These are phyloP conservation scores for Yamadazyma triangularis DNA, from an alignment of 1,139 yeast species.

Conservation along the genomic window DNA sequence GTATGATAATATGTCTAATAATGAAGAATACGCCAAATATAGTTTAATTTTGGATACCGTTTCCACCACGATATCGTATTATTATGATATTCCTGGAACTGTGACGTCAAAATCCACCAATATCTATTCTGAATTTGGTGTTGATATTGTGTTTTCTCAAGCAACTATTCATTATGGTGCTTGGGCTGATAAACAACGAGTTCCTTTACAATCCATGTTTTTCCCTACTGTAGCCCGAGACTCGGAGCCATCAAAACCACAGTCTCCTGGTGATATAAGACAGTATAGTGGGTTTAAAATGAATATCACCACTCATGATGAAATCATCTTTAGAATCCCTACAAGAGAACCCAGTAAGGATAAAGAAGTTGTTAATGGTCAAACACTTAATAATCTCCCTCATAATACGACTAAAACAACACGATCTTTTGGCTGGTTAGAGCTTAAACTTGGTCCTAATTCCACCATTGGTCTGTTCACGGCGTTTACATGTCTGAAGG, in stretches of 20 bases:
- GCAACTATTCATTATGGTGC: slow-evolving; percentile 87
- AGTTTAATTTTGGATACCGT: slow-evolving; percentile 71
- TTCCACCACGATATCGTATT: slow-evolving; percentile 50
- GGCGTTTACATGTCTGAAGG: slow-evolving; percentile 48
- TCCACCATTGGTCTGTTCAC: slow-evolving; percentile 46
- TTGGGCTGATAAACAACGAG: slow-evolving; percentile 88
- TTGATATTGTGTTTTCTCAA: slow-evolving; percentile 54
- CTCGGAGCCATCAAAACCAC: slow-evolving; percentile 37
- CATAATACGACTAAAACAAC: slow-evolving; percentile 6
- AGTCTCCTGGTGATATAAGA: slow-evolving; percentile 49
- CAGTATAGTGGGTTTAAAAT: slow-evolving; percentile 53
- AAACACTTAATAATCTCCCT: slow-evolving; percentile 8
- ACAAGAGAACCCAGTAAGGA: slow-evolving; percentile 83
- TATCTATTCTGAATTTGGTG: slow-evolving; percentile 55
- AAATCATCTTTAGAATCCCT: slow-evolving; percentile 70
- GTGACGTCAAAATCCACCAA: slow-evolving; percentile 3
- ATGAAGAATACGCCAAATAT: slow-evolving; percentile 77
- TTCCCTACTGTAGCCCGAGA: slow-evolving; percentile 69
- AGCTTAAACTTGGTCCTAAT: slow-evolving; percentile 54
- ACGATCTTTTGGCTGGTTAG: slow-evolving; percentile 90
- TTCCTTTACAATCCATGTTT: slow-evolving; percentile 58
- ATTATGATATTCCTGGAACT: slow-evolving; percentile 66
- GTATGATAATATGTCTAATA: slow-evolving; percentile 24
- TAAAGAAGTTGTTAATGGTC: slow-evolving; percentile 23
- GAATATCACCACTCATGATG: slow-evolving; percentile 55